These are phyloP conservation scores for Chlamydomonas sp. DNA, from an alignment of 139 green algal genomes.

Conservation along the genomic window DNA sequence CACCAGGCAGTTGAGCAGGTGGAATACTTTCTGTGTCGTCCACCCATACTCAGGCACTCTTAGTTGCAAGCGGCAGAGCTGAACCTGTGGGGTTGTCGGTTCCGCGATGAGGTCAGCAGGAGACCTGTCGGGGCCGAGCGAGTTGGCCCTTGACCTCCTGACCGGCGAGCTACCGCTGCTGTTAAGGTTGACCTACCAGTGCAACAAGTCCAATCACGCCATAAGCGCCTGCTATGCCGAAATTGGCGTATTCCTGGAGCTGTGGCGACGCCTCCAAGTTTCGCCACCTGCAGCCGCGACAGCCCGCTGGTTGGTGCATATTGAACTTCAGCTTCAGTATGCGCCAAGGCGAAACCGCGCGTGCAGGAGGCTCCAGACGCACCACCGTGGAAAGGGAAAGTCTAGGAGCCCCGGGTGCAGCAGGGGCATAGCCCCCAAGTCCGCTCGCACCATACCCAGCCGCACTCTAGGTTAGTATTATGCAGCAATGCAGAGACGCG, in stretches of 20 bases:
- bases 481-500: neutral
- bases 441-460: neutral
- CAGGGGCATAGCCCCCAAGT: neutral
- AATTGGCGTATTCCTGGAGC: conserved; percentile 58
- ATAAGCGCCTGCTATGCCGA: conserved; percentile 76
- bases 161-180: neutral
- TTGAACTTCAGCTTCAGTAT: neutral
- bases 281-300: conserved; percentile 57
- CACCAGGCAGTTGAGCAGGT: conserved; percentile 96
- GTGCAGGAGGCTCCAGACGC: neutral
- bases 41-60: conserved; percentile 97
- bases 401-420: neutral
- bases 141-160: neutral
- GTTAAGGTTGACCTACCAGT: conserved; percentile 55
- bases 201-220: conserved; percentile 70
- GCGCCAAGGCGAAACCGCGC: neutral
- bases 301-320: neutral
- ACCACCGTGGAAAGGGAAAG: conserved; percentile 30
- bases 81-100: conserved; percentile 60
- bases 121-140: neutral
- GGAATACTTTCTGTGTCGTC: conserved; percentile 99
- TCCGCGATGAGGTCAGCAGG: neutral
- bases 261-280: conserved; percentile 51
- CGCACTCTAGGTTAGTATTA: neutral
- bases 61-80: conserved; percentile 91